Evolutionary conservation across 225 moss, liverwort and hornwort species (phyloP).

Genomic region (Neckera pumila): DNA sequence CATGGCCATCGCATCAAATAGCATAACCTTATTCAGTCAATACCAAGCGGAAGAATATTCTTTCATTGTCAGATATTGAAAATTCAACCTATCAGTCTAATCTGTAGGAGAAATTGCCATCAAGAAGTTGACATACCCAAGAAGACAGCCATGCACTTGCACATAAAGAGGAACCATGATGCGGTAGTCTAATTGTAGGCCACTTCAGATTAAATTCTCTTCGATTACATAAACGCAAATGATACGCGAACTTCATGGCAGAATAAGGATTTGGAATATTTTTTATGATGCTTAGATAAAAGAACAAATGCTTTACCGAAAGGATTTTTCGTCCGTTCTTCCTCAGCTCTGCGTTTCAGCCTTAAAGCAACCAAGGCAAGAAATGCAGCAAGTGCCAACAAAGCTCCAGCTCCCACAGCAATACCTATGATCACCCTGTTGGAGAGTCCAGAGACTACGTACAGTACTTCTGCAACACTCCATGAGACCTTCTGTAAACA

Average conservation of each 20-base stretch:
- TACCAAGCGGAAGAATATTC: neutral
- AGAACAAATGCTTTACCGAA: slow-evolving; percentile 23
- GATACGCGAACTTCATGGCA: neutral
- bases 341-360: slow-evolving; percentile 50
- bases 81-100: neutral
- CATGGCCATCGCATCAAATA: neutral
- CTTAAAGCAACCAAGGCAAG: slow-evolving; percentile 15
- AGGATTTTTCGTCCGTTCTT: slow-evolving; percentile 32
- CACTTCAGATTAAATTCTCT: neutral
- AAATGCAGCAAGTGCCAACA: neutral
- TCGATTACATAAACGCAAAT: neutral
- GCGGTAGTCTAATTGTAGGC: too few species aligned
- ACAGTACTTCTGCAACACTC: neutral
- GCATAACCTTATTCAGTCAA: neutral
- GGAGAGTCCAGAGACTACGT: neutral
- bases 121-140: too few species aligned
- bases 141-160: neutral
- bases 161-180: neutral
- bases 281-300: neutral
- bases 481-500: neutral
- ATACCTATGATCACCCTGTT: slow-evolving; percentile 29
- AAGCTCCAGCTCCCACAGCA: slow-evolving; percentile 13
- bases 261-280: neutral
- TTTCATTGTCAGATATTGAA: neutral
- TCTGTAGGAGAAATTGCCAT: neutral